These are phyloP conservation scores for Globisporangium parvum DNA, from an alignment of 352 stramenopile genomes.

Conservation along the genomic window DNA sequence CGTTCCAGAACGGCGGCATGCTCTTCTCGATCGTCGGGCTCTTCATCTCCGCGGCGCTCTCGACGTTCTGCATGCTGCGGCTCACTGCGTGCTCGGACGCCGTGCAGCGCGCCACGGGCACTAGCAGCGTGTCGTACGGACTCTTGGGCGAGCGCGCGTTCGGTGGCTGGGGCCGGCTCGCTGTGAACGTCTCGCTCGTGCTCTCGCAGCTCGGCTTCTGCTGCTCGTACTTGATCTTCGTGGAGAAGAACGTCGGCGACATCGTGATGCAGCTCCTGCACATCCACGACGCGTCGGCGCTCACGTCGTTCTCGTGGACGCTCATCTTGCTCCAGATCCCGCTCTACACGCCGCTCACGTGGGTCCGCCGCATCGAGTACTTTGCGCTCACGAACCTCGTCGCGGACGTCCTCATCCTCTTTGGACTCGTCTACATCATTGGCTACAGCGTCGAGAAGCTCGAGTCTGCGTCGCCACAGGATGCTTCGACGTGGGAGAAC, in stretches of 20 bases:
- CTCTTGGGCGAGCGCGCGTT: slow-evolving; percentile 50
- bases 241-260: slow-evolving; percentile 62
- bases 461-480: slow-evolving; percentile 16
- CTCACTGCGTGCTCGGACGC: slow-evolving; percentile 46
- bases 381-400: slow-evolving; percentile 67
- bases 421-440: slow-evolving; percentile 53
- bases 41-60: slow-evolving; percentile 35
- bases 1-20: slow-evolving; percentile 63
- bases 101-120: slow-evolving; percentile 18
- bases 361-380: slow-evolving; percentile 71
- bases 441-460: slow-evolving; percentile 43
- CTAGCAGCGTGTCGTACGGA: slow-evolving; percentile 46
- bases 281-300: slow-evolving; percentile 25
- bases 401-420: slow-evolving; percentile 52
- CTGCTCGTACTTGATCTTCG: slow-evolving; percentile 73
- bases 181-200: slow-evolving; percentile 64
- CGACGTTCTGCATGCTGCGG: slow-evolving; percentile 59
- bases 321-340: slow-evolving; percentile 60
- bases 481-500: slow-evolving; percentile 38
- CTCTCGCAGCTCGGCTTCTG: slow-evolving; percentile 68
- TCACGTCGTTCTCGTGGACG: slow-evolving; percentile 22
- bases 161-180: slow-evolving; percentile 35
- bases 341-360: slow-evolving; percentile 62
- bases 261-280: slow-evolving; percentile 49
- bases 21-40: slow-evolving; percentile 54